Evolutionary conservation across 257 asterid species (phyloP), one percentile per base, ranked within the genome.

Genomic region (Scutellaria minor): DNA sequence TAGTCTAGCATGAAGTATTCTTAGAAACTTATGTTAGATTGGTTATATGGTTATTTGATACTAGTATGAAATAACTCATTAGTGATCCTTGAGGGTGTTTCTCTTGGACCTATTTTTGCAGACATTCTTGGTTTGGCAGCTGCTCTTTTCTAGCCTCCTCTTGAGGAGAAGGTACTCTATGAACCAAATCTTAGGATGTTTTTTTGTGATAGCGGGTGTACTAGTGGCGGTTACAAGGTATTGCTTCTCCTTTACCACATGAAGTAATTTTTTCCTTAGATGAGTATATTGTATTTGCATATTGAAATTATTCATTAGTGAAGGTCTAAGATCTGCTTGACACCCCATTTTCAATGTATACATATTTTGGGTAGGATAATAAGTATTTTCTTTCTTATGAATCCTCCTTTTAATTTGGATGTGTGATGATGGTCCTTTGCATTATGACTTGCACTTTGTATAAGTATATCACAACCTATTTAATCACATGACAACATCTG

Each of bases 41-140:
- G 31, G 27, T 31, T 4, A 40, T 50, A 3, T 41, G 35, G 40
- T 15, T 14, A 35, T 52, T 63, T 52, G 57, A 40, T 53, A 40
- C 54, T 7, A 40, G 55, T 7, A 64, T 46, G 51, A 6, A 54
- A 41, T 12, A 24, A 45, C 15, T 39, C 6, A 24, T n/a, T 31
- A 18, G 31, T 68, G 53, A 64, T 53, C 72, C 79, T 79, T 75
- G 27, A 24, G 27, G 27, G 27, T 24, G 27, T 24, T 24, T 2
- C 27, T 66, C 40, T 44, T 66, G 61, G 45, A 52, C 48, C 74
- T 82, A 71, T 58, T 67, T 13, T 63, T 79, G 82, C 94, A 89
- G 98, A 84, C 98, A 41, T 88, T 88, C 84, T 80, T 92, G 83
- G 92, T 90, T 72, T 92, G 98, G 98, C 98, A 92, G 83, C 81